Percentiles rank a stretch among this genome's conserved stretches.
Conservation (phyloP, 2,329 filamentous ascomycete species). For the Colletotrichum falcatum region DNA sequence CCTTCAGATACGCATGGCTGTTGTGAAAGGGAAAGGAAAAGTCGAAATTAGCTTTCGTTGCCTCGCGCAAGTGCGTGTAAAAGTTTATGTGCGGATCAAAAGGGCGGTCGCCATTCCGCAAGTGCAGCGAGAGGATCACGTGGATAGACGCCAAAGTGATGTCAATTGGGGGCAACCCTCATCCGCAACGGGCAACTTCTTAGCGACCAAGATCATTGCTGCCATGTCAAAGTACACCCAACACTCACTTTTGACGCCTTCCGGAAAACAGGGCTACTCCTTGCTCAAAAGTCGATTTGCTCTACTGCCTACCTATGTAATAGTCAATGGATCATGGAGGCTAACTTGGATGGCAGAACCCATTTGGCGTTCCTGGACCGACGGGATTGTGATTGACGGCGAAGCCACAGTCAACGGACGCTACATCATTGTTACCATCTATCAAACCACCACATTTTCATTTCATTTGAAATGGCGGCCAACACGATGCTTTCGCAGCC, state of each 20-base stretch:
- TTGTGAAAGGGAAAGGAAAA: neutral
- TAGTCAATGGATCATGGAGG: too few species aligned
- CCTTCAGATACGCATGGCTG: neutral
- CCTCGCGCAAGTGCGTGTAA: neutral
- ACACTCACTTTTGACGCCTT: too few species aligned
- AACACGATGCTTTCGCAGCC: conserved; percentile 12
- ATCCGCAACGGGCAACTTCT: neutral
- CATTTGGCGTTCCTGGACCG: too few species aligned
- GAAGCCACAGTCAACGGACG: too few species aligned
- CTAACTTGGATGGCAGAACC: too few species aligned
- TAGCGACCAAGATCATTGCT: neutral
- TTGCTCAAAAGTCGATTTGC: neutral
- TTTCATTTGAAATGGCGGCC: conserved; percentile 24
- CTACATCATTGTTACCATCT: neutral
- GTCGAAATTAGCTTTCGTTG: neutral
- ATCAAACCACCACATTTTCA: neutral
- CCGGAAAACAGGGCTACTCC: neutral
- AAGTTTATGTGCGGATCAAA: neutral
- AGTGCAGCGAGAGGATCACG: neutral
- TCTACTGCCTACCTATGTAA: neutral
- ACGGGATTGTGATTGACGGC: too few species aligned
- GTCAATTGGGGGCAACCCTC: neutral
- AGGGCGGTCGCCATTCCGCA: neutral
- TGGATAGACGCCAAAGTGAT: neutral
- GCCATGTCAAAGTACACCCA: too few species aligned